phyloP scores from a whole-genome alignment of 2,329 filamentous ascomycete species.

The Raffaelea ambrosiae region DNA sequence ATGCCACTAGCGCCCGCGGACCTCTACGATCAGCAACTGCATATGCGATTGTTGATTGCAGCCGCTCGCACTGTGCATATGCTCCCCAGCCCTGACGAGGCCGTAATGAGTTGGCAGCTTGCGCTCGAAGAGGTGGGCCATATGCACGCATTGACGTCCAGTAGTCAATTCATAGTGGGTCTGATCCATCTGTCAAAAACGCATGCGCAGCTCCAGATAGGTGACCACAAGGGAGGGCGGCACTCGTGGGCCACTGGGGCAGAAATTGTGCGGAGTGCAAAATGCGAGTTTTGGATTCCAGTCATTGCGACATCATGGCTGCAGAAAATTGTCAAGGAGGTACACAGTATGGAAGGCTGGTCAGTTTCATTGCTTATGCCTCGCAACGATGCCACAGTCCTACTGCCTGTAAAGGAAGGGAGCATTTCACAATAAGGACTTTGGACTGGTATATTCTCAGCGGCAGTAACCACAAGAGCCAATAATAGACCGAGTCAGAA shows the following conservation, averaged over 20 bases:
- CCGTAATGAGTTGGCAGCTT: background rate
- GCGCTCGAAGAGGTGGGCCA: background rate
- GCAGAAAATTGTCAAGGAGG: no score
- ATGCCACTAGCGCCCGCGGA: background rate
- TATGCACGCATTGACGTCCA: slow-evolving; percentile 1
- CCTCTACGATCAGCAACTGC: slow-evolving; percentile 4
- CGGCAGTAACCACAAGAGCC: no score
- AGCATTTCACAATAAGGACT: no score
- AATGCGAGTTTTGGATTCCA: slow-evolving; percentile 6
- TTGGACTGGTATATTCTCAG: no score
- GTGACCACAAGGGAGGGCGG: background rate
- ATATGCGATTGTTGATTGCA: slow-evolving; percentile 1
- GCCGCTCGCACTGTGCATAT: slow-evolving; percentile 1
- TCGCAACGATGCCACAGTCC: no score
- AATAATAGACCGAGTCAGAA: no score
- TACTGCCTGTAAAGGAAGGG: no score
- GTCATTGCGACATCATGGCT: slow-evolving; percentile 1
- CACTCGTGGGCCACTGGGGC: background rate
- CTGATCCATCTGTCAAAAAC: background rate
- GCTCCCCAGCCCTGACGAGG: background rate
- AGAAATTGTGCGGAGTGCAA: background rate
- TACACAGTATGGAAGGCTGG: no score
- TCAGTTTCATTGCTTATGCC: no score
- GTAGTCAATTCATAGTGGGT: background rate
- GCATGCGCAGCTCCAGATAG: background rate